These are phyloP conservation scores for Styphnolobium japonicum DNA, from an alignment of 306 rosid genomes.

Conservation along the genomic window DNA sequence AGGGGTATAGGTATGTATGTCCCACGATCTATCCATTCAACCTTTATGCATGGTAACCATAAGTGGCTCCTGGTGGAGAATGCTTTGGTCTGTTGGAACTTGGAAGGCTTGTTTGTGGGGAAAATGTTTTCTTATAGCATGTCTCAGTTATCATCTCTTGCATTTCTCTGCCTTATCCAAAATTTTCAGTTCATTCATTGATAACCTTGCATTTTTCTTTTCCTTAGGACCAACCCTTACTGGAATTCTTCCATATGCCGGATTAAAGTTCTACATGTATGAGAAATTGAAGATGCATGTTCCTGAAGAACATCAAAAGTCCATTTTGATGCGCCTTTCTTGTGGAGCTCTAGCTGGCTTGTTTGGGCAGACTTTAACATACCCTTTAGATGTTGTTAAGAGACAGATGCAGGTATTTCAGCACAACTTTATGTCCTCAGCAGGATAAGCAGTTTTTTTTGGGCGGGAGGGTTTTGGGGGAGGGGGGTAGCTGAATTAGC, in stretches of 20 bases:
- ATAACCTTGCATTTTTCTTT: constrained; percentile 12
- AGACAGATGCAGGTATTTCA: constrained; percentile 93
- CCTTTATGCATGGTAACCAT: neutral
- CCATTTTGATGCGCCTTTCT: constrained; percentile 76
- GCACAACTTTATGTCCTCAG: neutral
- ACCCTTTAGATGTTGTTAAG: constrained; percentile 95
- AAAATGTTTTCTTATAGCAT: neutral
- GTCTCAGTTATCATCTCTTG: neutral
- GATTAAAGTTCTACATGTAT: constrained; percentile 84
- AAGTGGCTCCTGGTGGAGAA: neutral
- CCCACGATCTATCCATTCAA: neutral
- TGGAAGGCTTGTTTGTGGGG: constrained; percentile 8
- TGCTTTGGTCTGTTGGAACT: neutral
- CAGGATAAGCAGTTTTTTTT: neutral
- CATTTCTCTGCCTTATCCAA: neutral
- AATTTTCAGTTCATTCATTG: constrained; percentile 10
- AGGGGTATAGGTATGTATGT: constrained; percentile 78
- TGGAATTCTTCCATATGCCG: constrained; percentile 95
- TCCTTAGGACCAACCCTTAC: constrained; percentile 78
- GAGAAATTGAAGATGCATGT: constrained; percentile 75
- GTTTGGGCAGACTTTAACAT: constrained; percentile 93
- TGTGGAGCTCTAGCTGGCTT: constrained; percentile 97
- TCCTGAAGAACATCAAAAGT: constrained; percentile 83
- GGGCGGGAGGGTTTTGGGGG: no score
- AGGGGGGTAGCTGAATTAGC: neutral